Evolutionary conservation across 768 basidiomycete genomes (phyloP), one percentile per base, ranked within the genome.

Genomic region (Mycena crocata): DNA sequence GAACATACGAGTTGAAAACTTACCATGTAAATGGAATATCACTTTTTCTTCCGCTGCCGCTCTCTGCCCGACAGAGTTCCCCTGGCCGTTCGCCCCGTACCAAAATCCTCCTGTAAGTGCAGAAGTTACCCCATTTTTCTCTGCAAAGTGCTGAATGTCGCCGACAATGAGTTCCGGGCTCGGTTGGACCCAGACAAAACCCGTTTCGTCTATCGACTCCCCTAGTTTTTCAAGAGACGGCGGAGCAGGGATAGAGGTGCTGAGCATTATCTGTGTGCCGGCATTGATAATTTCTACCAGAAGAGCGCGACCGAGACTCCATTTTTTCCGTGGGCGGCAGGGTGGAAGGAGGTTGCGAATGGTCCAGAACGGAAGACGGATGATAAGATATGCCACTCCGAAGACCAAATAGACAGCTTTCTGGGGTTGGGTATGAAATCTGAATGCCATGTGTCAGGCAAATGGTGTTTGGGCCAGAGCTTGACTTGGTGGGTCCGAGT

Each of bases 41-140:
- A 83, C 73, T 67, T 77, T 78, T 59, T 82, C 80, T 2, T 73
- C 74, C 37, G 71, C 62, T 28, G 67, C 55, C 5, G 76, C 73
- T 32, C 37, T 55, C 14, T 68, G 72, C 14, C 72, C 69, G 9
- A 73, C 70, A 34, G 57, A 69, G 35, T 55, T 67, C 30, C 61
- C 48, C 0, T 62, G 50, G 3, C 58, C 66, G n/a, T 62, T 48
- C 55, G 56, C 55, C 39, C 70, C 71, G 54, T 71, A 70, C 72
- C 76, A 77, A 58, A 72, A 75, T 17, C 71, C 77, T 31, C 64
- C 67, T 3, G 71, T 67, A 21, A 64, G 64, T 37, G 71, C 60
- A 13, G 71, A 46, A 37, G 67, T 26, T 35, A 79, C 74, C 0
- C 63, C 73, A 56, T 69, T 73, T 34, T 39, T 46, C 57, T 69